Evolutionary conservation across 176 grass and related monocot species (phyloP).

Genomic region (Triticum monococcum): DNA sequence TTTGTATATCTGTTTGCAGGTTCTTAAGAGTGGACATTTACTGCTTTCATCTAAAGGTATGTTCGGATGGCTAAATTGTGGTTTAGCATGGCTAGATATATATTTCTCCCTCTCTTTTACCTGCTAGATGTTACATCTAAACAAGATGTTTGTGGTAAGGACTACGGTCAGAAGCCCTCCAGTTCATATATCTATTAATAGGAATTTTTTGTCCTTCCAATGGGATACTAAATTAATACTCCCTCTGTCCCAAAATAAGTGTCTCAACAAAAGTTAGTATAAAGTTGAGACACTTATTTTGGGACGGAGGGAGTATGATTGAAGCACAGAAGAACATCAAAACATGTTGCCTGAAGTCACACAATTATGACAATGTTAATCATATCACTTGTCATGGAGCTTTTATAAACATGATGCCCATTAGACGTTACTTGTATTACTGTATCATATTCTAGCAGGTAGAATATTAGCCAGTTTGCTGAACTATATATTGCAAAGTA

Average conservation of each 20-base stretch:
- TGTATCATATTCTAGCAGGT: constrained; percentile 17
- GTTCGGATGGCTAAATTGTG: constrained; percentile 8
- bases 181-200: constrained; percentile 6
- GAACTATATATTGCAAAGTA: background rate
- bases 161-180: constrained; percentile 1
- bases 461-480: background rate
- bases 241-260: no score
- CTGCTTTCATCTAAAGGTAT: constrained; percentile 95
- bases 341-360: constrained; percentile 13
- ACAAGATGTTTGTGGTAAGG: constrained; percentile 16
- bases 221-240: constrained; percentile 17
- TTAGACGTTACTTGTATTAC: background rate
- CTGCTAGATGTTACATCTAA: constrained; percentile 11
- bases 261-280: no score
- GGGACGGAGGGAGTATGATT: background rate
- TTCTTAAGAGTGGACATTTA: constrained; percentile 89
- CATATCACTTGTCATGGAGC: background rate
- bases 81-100: constrained; percentile 27
- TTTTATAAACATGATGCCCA: constrained; percentile 14
- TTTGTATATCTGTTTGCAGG: constrained; percentile 35
- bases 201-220: constrained; percentile 34
- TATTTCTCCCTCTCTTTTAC: constrained; percentile 10
- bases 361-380: background rate
- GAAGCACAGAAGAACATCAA: constrained; percentile 5
- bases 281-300: no score